phyloP scores from a whole-genome alignment of 140 eudicot species.

The Stevia rebaudiana region DNA sequence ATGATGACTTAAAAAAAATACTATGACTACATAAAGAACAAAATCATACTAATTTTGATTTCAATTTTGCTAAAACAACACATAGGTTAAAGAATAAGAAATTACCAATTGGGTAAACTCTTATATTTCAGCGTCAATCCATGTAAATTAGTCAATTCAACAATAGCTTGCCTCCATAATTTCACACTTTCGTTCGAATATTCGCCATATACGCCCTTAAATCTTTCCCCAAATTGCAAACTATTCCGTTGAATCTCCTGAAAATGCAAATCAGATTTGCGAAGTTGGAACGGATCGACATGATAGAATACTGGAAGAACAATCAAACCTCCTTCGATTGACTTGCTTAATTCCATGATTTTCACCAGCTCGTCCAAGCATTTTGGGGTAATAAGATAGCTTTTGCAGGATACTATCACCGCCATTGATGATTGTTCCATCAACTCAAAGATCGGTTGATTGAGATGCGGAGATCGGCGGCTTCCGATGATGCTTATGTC shows the following conservation, averaged over 20 bases:
- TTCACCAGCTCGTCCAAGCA: not conserved
- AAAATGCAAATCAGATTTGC: not conserved
- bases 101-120: not conserved
- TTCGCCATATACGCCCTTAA: too few species aligned
- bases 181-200: not conserved
- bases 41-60: too few species aligned
- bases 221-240: too few species aligned
- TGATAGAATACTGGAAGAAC: not conserved
- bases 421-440: slow-evolving; percentile 6
- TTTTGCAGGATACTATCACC: not conserved
- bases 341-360: not conserved
- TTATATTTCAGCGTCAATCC: slow-evolving; percentile 6
- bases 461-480: too few species aligned
- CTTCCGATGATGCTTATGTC: not conserved
- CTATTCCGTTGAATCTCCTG: not conserved
- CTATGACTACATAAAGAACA: too few species aligned
- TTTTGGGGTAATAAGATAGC: not conserved
- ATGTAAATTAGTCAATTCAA: not conserved
- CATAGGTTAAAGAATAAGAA: not conserved
- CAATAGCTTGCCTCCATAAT: not conserved
- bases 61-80: too few species aligned
- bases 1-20: too few species aligned
- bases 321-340: not conserved
- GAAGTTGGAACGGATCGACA: slow-evolving; percentile 13
- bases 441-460: not conserved